Evolutionary conservation across 75 land plant species (phyloP).

Genomic region (Larix kaempferi): DNA sequence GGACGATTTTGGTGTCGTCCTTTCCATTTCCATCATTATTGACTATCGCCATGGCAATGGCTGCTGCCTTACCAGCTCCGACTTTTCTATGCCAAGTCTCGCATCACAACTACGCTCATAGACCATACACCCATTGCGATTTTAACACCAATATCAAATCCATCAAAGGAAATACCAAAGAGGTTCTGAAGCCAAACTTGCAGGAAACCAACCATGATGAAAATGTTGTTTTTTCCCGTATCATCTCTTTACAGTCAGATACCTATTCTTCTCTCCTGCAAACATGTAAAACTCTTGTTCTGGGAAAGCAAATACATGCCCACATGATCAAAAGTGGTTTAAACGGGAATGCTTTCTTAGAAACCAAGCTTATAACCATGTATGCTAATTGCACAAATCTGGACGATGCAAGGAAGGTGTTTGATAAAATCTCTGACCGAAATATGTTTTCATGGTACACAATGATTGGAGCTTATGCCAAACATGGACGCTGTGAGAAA

Average conservation of each 20-base stretch:
- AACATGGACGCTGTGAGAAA: background rate
- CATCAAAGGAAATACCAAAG: background rate
- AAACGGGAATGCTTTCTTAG: background rate
- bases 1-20: background rate
- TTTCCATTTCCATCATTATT: background rate
- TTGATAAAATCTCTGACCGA: background rate
- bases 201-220: background rate
- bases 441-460: background rate
- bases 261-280: background rate
- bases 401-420: constrained; percentile 17
- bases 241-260: background rate
- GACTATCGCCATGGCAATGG: background rate
- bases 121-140: background rate
- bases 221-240: background rate
- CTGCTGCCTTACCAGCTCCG: too few species aligned
- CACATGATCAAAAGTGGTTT: background rate
- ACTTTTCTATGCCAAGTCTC: too few species aligned
- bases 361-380: constrained; percentile 28
- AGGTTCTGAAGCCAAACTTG: background rate
- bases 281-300: background rate
- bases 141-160: too few species aligned
- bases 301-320: constrained; percentile 24
- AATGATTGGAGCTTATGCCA: constrained; percentile 2
- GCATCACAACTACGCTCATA: background rate
- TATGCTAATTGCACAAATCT: constrained; percentile 14